Conservation (phyloP, 768 basidiomycete genomes). For the Leucocoprinus leucothites region DNA sequence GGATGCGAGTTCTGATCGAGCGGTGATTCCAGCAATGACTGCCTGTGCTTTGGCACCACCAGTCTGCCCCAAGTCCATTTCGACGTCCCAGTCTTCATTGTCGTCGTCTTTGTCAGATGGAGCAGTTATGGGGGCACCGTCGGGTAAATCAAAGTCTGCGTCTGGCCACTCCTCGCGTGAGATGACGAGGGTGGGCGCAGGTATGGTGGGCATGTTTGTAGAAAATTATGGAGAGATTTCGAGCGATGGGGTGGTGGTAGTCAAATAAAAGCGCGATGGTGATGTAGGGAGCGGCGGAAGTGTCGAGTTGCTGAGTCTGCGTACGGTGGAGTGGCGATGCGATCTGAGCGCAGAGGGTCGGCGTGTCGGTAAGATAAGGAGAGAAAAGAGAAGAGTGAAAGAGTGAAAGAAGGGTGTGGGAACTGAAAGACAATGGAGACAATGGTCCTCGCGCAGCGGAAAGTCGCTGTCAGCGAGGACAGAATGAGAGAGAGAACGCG, state of each 20-base stretch:
- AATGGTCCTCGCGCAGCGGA: conserved; percentile 13
- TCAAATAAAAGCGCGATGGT: background rate
- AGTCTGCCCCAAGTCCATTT: conserved; percentile 65
- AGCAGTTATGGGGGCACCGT: conserved; percentile 64
- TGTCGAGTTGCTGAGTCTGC: conserved; percentile 5
- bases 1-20: conserved; percentile 34
- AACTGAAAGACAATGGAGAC: conserved; percentile 9
- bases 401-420: conserved; percentile 10
- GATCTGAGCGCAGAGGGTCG: background rate
- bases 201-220: conserved; percentile 51
- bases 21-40: conserved; percentile 34
- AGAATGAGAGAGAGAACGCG: conserved; percentile 1
- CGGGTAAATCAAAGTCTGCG: conserved; percentile 83
- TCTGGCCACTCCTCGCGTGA: conserved; percentile 82
- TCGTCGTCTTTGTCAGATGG: conserved; percentile 64
- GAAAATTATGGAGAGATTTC: conserved; percentile 15
- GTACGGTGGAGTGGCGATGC: background rate
- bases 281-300: conserved; percentile 1
- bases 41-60: conserved; percentile 46
- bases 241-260: conserved; percentile 11
- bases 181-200: conserved; percentile 50
- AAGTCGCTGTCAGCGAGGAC: conserved; percentile 15
- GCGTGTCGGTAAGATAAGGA: conserved; percentile 10
- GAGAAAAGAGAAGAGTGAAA: conserved; percentile 8
- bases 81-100: conserved; percentile 78